These are phyloP conservation scores for Platismatia glauca DNA, from an alignment of 495 filamentous ascomycete species.

Conservation along the genomic window DNA sequence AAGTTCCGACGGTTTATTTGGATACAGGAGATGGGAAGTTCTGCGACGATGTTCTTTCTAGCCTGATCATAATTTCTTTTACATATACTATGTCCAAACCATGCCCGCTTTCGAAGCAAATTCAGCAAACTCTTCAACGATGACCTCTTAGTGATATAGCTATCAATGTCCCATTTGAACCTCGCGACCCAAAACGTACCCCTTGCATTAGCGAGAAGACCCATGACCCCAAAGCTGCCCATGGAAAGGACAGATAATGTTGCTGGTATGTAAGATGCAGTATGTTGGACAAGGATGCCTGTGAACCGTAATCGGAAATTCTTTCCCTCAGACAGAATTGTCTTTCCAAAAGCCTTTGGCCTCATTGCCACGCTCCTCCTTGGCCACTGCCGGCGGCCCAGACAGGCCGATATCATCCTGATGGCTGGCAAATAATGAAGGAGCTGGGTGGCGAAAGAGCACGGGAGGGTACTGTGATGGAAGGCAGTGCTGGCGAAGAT, in stretches of 20 bases:
- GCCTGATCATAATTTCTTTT: neutral
- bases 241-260: neutral
- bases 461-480: neutral
- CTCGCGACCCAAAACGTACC: neutral
- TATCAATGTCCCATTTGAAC: neutral
- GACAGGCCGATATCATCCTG: neutral
- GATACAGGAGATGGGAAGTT: neutral
- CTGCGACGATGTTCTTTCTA: neutral
- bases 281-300: neutral
- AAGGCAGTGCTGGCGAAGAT: conserved; percentile 14
- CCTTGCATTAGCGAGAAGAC: neutral
- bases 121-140: neutral
- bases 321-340: neutral
- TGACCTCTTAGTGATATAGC: neutral
- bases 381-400: neutral
- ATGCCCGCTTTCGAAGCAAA: conserved; percentile 3
- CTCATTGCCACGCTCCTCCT: neutral
- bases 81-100: neutral
- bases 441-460: neutral
- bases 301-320: neutral
- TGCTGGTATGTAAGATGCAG: neutral
- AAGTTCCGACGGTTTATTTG: neutral
- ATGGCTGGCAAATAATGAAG: neutral
- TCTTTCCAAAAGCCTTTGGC: neutral
- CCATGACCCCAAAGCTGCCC: neutral